Evolutionary conservation across 768 basidiomycete species (phyloP).

Genomic region (Gyrodon lividus): DNA sequence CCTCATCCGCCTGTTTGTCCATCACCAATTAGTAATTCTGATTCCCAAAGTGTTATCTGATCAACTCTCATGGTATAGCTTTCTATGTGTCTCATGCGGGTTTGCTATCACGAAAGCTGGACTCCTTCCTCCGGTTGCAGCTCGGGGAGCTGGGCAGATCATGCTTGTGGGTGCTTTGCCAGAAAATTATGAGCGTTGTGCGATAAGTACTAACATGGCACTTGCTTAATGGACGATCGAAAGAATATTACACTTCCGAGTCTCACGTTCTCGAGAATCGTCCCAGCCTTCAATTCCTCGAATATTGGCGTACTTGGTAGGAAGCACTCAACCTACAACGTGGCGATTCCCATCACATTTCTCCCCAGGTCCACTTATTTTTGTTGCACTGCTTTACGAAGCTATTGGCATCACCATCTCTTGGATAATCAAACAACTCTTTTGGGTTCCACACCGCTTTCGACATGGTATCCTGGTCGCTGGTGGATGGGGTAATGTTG

Average conservation of each 20-base stretch:
- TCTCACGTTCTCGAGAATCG: constrained; percentile 70
- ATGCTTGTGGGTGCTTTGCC: constrained; percentile 40
- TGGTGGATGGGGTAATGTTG: constrained; percentile 67
- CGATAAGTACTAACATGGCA: not conserved
- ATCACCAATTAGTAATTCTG: not conserved
- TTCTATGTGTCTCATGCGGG: constrained; percentile 53
- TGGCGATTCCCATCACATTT: not conserved
- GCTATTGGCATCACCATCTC: constrained; percentile 52
- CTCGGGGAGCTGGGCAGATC: constrained; percentile 59
- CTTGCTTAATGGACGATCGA: not conserved
- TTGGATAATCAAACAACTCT: constrained; percentile 56
- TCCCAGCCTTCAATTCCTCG: constrained; percentile 59
- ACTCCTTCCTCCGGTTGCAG: constrained; percentile 57
- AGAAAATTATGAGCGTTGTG: not conserved
- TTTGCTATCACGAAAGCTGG: constrained; percentile 59
- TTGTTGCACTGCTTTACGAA: constrained; percentile 63
- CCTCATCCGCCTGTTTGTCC: constrained; percentile 56
- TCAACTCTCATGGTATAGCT: constrained; percentile 33
- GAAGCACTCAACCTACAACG: constrained; percentile 5
- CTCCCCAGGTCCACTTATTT: constrained; percentile 55
- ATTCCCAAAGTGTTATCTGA: constrained; percentile 1
- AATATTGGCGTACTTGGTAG: constrained; percentile 56
- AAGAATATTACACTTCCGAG: constrained; percentile 61
- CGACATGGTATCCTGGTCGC: constrained; percentile 68
- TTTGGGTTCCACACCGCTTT: constrained; percentile 79